Base-by-base conservation (phyloP, 1,139 yeast species). In the Candida dubliniensis region DNA sequence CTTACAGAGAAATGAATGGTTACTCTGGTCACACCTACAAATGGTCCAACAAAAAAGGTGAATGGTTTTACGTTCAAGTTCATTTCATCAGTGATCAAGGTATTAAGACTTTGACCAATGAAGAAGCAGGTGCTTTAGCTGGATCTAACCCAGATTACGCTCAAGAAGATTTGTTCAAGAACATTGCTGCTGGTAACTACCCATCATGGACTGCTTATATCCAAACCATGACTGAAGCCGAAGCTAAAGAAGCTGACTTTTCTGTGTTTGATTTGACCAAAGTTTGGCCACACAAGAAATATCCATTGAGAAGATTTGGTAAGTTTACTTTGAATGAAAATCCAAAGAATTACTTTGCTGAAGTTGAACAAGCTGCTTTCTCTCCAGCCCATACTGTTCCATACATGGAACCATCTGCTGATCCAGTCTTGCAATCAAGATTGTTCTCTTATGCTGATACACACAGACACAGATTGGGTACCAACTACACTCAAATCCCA, bases 371-470 rank as follows among this genome's bases (percentile, higher is more conserved):
- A 67, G 84, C 85, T 52, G 91, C 91, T 11, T 85, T 87, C 69
- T 76, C 90, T 39, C 96, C 96, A 49, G 78, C 90, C 34, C 89
- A 87, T 67, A 80, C 90, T 32, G 88, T 87, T 46, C 95, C 95
- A 46, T 87, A 85, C 56, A 81, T 84, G 77, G 89, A 85, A 66
- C 79, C 96, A 42, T 82, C 90, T 40, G 90, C 90, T 55, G 96
- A 87, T 63, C 95, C 95, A 41, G 95, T 87, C 40, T 74, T 87
- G 64, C 96, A 87, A 71, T 81, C 90, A 14, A 81, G 96, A 68
- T 73, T 87, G 56, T 87, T 87, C 68, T 84, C 95, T 32, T 87
- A 87, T 71, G 82, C 91, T 47, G 96, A 87, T 69, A 87, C 96
- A 44, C 95, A 87, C 64, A 69, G 74, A 66, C 73, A 70, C 63